phyloP scores from a whole-genome alignment of 768 basidiomycete species.

The Punctularia strigosozonata region DNA sequence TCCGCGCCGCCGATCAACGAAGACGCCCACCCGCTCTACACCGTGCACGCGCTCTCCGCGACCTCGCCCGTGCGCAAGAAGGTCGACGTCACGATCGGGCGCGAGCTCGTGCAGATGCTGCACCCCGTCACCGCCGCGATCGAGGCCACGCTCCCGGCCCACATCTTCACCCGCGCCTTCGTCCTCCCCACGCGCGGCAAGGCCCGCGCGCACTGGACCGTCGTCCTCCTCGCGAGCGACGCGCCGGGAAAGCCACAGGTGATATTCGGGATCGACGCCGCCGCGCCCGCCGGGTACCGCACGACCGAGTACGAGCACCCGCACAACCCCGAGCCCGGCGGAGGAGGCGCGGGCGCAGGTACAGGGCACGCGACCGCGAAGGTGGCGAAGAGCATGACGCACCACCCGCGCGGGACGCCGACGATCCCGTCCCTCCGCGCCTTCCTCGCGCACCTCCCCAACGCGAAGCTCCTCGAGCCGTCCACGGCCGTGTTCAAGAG shows the following conservation, averaged over 20 bases:
- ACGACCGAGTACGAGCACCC: too few species aligned
- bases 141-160: slow-evolving; percentile 34
- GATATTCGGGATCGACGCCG: slow-evolving; percentile 12
- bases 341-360: slow-evolving; percentile 36
- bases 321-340: slow-evolving; percentile 17
- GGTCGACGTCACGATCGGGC: slow-evolving; percentile 49
- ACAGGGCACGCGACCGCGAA: slow-evolving; percentile 35
- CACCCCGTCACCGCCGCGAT: slow-evolving; percentile 33
- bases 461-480: slow-evolving; percentile 33
- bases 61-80: slow-evolving; percentile 71
- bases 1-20: neutral
- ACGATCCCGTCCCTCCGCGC: slow-evolving; percentile 36
- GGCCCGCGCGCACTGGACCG: slow-evolving; percentile 59
- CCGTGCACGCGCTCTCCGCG: slow-evolving; percentile 54
- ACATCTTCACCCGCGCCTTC: slow-evolving; percentile 45
- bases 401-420: slow-evolving; percentile 38
- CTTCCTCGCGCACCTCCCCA: slow-evolving; percentile 38
- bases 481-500: slow-evolving; percentile 43
- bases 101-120: slow-evolving; percentile 36
- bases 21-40: slow-evolving; percentile 37
- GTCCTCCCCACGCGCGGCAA: slow-evolving; percentile 68
- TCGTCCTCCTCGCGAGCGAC: slow-evolving; percentile 50
- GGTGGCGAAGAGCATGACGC: slow-evolving; percentile 32
- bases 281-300: slow-evolving; percentile 17
- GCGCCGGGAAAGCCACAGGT: slow-evolving; percentile 34